phyloP scores from a whole-genome alignment of 371 early-diverging fungal species.

The Thermomucor indicae-seudaticae region DNA sequence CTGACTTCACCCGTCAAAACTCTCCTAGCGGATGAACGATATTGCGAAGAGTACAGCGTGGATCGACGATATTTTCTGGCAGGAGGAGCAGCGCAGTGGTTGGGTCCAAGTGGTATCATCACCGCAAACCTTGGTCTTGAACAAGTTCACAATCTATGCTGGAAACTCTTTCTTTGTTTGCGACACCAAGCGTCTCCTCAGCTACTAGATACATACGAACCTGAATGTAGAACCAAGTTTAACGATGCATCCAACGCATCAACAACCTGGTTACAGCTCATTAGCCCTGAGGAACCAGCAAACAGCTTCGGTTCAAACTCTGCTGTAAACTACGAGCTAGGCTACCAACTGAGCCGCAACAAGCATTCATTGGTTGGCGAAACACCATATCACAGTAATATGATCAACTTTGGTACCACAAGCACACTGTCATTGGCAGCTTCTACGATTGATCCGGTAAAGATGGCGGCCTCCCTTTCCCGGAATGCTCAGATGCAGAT shows the following conservation, averaged over 20 bases:
- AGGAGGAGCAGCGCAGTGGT: conserved; percentile 29
- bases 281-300: neutral
- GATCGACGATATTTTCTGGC: conserved; percentile 26
- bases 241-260: conserved; percentile 14
- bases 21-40: neutral
- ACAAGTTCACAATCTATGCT: conserved; percentile 32
- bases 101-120: conserved; percentile 18
- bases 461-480: neutral
- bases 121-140: conserved; percentile 22
- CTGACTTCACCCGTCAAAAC: too few relatives aligned
- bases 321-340: conserved; percentile 4
- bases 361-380: conserved; percentile 14
- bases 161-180: conserved; percentile 30
- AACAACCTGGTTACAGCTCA: conserved; percentile 5
- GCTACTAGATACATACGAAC: conserved; percentile 26
- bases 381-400: conserved; percentile 7
- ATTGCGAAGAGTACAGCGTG: conserved; percentile 8
- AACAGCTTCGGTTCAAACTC: conserved; percentile 1
- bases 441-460: neutral
- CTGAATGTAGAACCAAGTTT: conserved; percentile 15
- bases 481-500: neutral
- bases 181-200: conserved; percentile 21
- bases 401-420: conserved; percentile 4
- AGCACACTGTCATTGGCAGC: conserved; percentile 2
- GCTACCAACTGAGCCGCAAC: conserved; percentile 8